Percentiles rank a stretch among this genome's conserved stretches.
These are phyloP conservation scores for Kluyveromyces wickerhamii DNA, from an alignment of 805 yeast genomes.

Conservation along the genomic window DNA sequence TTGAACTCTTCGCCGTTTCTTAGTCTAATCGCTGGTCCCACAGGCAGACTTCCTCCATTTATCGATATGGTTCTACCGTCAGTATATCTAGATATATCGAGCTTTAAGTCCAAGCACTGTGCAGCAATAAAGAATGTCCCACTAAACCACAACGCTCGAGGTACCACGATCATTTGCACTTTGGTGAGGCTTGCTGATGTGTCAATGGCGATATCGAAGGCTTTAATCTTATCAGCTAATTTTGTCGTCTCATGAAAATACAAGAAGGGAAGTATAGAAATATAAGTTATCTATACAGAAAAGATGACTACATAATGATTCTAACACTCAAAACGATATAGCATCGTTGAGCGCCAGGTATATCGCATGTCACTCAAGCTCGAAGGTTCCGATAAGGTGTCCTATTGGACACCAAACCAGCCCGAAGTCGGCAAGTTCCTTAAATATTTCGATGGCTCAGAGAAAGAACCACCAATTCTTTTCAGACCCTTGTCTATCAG, in stretches of 20 bases:
- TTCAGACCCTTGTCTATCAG: constrained; percentile 39
- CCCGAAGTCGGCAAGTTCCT: constrained; percentile 11
- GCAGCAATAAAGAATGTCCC: not conserved
- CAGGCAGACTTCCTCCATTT: constrained; percentile 14
- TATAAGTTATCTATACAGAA: no score
- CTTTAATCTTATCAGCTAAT: no score
- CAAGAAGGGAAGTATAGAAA: no score
- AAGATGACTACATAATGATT: no score
- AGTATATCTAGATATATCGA: constrained; percentile 1
- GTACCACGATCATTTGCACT: no score
- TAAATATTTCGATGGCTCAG: constrained; percentile 3
- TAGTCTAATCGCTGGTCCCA: constrained; percentile 21
- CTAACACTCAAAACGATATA: no score
- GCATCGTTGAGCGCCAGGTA: no score
- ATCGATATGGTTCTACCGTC: constrained; percentile 14
- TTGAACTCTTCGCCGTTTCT: constrained; percentile 18
- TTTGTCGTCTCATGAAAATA: no score
- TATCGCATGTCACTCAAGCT: constrained; percentile 2
- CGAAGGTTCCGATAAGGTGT: constrained; percentile 5
- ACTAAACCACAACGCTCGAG: no score
- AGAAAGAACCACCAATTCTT: constrained; percentile 28
- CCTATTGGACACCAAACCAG: constrained; percentile 13
- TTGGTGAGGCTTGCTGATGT: no score
- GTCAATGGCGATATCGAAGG: no score
- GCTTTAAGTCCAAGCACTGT: not conserved